Evolutionary conservation across 1,284 basidiomycete species (phyloP).

Genomic region (Xerocomus minutiporus): DNA sequence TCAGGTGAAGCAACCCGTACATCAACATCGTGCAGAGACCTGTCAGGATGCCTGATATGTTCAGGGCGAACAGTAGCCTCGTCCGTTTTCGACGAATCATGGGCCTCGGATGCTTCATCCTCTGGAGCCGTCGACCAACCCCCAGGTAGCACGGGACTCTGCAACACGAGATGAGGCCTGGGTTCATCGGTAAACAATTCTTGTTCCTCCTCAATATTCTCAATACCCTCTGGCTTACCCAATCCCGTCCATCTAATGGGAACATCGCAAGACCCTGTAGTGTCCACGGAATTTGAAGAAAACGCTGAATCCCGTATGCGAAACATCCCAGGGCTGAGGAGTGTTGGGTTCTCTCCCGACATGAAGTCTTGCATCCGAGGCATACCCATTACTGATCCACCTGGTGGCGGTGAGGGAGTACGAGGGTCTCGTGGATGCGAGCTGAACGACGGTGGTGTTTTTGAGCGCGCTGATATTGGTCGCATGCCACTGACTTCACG

Average conservation of each 20-base stretch:
- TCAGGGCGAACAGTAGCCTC: constrained; percentile 31
- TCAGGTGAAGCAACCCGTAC: constrained; percentile 48
- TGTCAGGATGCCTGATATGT: constrained; percentile 30
- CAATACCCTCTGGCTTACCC: constrained; percentile 32
- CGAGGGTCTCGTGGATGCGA: constrained; percentile 29
- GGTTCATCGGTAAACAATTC: constrained; percentile 28
- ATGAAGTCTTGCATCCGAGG: constrained; percentile 21
- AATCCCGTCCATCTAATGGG: constrained; percentile 53
- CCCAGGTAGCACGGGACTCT: constrained; percentile 26
- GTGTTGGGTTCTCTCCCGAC: constrained; percentile 29
- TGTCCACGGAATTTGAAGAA: constrained; percentile 39
- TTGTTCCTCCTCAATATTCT: constrained; percentile 29
- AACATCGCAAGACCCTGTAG: constrained; percentile 41
- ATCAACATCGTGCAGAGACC: constrained; percentile 44
- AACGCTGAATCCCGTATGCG: constrained; percentile 49
- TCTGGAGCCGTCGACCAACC: constrained; percentile 28
- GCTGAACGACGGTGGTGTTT: constrained; percentile 32
- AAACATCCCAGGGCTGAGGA: constrained; percentile 47
- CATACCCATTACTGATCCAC: constrained; percentile 11
- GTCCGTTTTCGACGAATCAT: constrained; percentile 28
- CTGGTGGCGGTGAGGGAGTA: constrained; percentile 21
- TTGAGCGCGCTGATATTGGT: constrained; percentile 31
- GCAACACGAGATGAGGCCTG: constrained; percentile 9
- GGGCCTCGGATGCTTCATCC: constrained; percentile 23
- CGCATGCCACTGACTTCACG: constrained; percentile 25